Evolutionary conservation across 176 grass and related monocot species (phyloP).

Genomic region (Alopecurus myosuroides): DNA sequence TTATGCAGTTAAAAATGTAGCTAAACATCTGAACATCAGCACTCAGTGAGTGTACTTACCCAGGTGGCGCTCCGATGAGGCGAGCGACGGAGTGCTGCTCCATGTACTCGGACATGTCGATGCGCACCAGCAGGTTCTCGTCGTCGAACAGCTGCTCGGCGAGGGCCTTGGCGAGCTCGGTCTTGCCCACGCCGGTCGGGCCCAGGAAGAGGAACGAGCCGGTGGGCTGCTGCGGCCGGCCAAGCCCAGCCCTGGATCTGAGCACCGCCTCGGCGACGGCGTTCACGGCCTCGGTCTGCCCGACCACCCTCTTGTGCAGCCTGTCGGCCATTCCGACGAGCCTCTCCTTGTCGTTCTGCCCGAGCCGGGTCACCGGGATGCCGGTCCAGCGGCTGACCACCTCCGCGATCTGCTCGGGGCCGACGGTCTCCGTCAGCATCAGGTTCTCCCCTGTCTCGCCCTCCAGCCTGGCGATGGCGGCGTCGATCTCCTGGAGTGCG

Average conservation of each 20-base stretch:
- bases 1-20: neutral
- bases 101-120: conserved; percentile 99
- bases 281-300: conserved; percentile 56
- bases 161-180: conserved; percentile 91
- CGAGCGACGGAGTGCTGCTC: conserved; percentile 93
- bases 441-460: conserved; percentile 68
- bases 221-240: conserved; percentile 82
- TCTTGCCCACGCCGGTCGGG: conserved; percentile 90
- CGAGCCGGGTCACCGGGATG: conserved; percentile 80
- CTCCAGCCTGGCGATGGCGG: conserved; percentile 63
- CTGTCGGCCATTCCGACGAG: conserved; percentile 60
- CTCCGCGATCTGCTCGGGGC: conserved; percentile 79
- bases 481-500: conserved; percentile 59
- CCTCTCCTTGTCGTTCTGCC: conserved; percentile 77
- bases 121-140: conserved; percentile 87
- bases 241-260: conserved; percentile 78
- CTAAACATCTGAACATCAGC: neutral
- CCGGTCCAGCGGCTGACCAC: conserved; percentile 84
- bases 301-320: conserved; percentile 64
- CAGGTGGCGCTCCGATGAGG: conserved; percentile 85
- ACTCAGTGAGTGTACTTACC: conserved; percentile 26
- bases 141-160: conserved; percentile 95
- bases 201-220: conserved; percentile 93
- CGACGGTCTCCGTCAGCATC: conserved; percentile 75
- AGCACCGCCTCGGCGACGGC: conserved; percentile 84